Evolutionary conservation across 2,329 filamentous ascomycete genomes (phyloP), one percentile per base, ranked within the genome.

Genomic region (Fusarium sp.): DNA sequence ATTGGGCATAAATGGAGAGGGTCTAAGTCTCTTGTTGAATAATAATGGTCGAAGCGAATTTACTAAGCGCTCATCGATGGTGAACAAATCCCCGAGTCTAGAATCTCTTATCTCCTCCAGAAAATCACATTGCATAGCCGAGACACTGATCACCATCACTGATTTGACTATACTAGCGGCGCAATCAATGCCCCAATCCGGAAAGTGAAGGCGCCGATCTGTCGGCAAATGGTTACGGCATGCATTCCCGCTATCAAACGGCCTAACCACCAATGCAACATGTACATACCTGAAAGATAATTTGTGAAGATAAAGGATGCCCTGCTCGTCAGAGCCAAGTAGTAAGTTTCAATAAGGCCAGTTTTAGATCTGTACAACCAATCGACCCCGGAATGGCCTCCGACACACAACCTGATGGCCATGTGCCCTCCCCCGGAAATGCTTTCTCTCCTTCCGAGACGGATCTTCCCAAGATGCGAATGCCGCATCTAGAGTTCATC

Each of bases 401-500:
- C 13, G 36, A 59, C 26, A n/a, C 42, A 39, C 67, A 45, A 13
- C 13, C 49, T 15, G 33, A 56, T 10, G n/a, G 34, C 17, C 66
- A 68, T 54, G 26, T 66, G 11, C 36, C 57, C 38, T 73, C 70
- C 5, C 68, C 70, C 22, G 68, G 70, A 34, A 73, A 73, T 36
- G 58, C 20, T 7, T 58, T 49, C 15, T 56, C 56, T 18, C 58
- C 42, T 38, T 55, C 55, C 20, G 57, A 39, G 3, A 13, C 42
- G 20, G 31, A 57, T 1, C 28, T 69, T 3, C 64, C 64, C 11
- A 2, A 4, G 17, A 72, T 71, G 67, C 56, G 67, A 3, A 72
- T 67, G 71, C 68, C 67, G 10, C 62, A 72, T 51, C 43, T 71
- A 1, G 67, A 72, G 20, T 64, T 71, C 39, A 65, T 72, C 40